A percentile compares a stretch with the other conserved stretches of the same genome.
Conservation (phyloP, 495 filamentous ascomycete species). For the Talaromyces borbonicus region DNA sequence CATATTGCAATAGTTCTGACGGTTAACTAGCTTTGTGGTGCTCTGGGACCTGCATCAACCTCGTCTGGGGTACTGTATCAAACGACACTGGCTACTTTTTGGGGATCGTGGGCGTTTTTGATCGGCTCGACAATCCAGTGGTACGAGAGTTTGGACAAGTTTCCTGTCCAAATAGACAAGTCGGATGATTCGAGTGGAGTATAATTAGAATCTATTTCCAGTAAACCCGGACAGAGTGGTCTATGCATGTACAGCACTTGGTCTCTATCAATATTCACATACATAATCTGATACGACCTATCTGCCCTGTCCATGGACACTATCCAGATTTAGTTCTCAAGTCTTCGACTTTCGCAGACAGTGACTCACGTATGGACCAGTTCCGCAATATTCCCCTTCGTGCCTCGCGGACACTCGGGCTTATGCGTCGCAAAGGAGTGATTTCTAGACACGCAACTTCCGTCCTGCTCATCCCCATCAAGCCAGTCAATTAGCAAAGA, state of each 20-base stretch:
- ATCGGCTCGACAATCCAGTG: conserved; percentile 55
- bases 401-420: conserved; percentile 22
- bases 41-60: conserved; percentile 43
- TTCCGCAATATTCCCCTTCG: conserved; percentile 15
- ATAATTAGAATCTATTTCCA: no score
- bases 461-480: not conserved
- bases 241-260: no score
- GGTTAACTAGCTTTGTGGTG: conserved; percentile 40
- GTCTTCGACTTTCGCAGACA: not conserved
- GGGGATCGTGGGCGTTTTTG: conserved; percentile 62
- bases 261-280: not conserved
- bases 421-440: conserved; percentile 25
- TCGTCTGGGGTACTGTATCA: conserved; percentile 47
- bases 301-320: conserved; percentile 1
- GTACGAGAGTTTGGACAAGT: conserved; percentile 53
- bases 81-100: conserved; percentile 49
- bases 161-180: conserved; percentile 47
- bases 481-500: not conserved
- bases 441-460: conserved; percentile 21
- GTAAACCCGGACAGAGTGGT: no score
- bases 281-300: not conserved
- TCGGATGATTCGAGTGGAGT: no score
- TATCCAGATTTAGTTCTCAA: not conserved
- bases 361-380: not conserved
- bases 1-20: not conserved